Evolutionary conservation across 805 yeast genomes (phyloP), one percentile per base, ranked within the genome.

Genomic region (Starmerella vaccinii): DNA sequence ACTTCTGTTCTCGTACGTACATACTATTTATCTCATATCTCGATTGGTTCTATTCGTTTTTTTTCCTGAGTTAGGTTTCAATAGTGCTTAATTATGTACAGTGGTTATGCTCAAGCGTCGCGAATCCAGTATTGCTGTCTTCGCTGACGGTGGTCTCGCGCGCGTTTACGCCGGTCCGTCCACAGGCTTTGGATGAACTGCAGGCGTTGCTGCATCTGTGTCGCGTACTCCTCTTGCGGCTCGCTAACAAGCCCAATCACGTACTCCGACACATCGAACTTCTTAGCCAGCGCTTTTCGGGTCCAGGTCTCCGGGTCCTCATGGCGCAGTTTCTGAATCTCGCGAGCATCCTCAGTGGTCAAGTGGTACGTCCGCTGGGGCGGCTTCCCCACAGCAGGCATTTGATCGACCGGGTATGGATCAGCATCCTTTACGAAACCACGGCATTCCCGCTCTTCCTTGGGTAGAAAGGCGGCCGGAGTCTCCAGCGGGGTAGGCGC

Each of bases 381-480:
- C 41, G 63, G 59, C 13, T 60, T 58, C 22, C 61, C 47, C 12
- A 68, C 65, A 7, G 69, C 63, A 22, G 77, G 78, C 61, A 61
- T 63, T 24, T 39, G 51, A 42, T 47, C 50, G 3, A 53, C 61
- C 37, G 56, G 55, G 49, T 44, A 53, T n/a, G 53, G 49, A 48
- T 58, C 43, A 9, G 56, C 48, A 29, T 65, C 70, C 54, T 57
- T 60, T 29, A 50, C 40, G 2, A 64, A 67, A 48, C 72, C 71
- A 57, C 92, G 74, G 39, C 79, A 77, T 61, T 84, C 86, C 38
- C 65, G 66, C 5, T 67, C 56, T 10, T 34, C 37, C 15, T 29
- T 34, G 10, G 92, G 87, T 50, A 85, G 65, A 63, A 85, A 85
- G 2, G 80, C 78, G 47, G 72, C 72, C 16, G 95, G 94, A 2